Evolutionary conservation across 176 grass and related monocot genomes (phyloP).

Genomic region (Cymbopogon citratus): DNA sequence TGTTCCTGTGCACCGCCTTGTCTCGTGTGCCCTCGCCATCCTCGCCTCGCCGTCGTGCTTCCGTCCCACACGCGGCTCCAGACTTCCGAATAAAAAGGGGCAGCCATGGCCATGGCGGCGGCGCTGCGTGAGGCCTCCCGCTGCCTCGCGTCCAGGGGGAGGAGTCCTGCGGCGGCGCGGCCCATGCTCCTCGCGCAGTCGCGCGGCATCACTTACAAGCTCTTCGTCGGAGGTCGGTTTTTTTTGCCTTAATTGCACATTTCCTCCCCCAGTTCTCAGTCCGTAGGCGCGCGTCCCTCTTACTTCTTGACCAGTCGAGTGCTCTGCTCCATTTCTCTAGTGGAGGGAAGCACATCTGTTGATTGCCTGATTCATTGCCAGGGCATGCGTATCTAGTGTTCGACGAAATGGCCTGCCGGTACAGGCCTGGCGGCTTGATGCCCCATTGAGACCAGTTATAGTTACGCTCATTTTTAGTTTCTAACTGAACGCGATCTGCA

Average conservation of each 20-base stretch:
- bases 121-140: conserved; percentile 26
- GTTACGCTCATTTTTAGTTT: not conserved
- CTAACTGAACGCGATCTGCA: not conserved
- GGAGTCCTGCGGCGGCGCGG: not conserved
- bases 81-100: not conserved
- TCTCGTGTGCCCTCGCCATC: too few relatives aligned
- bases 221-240: conserved; percentile 36
- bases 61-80: not conserved
- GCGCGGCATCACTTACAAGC: conserved; percentile 41
- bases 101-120: conserved; percentile 35
- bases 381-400: conserved; percentile 6
- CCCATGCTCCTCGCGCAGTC: conserved; percentile 28
- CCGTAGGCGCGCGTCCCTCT: not conserved
- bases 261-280: not conserved
- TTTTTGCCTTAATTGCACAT: not conserved
- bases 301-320: not conserved
- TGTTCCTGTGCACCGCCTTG: too few relatives aligned
- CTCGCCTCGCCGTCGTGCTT: not conserved
- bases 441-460: not conserved
- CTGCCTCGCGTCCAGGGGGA: conserved; percentile 4
- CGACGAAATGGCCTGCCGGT: conserved; percentile 13
- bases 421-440: not conserved
- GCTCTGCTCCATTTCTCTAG: not conserved
- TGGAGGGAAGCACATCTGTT: not conserved
- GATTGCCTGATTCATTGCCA: not conserved